Evolutionary conservation across 1,284 basidiomycete genomes (phyloP), one percentile per base, ranked within the genome.

Genomic region (Ganoderma lucidum): DNA sequence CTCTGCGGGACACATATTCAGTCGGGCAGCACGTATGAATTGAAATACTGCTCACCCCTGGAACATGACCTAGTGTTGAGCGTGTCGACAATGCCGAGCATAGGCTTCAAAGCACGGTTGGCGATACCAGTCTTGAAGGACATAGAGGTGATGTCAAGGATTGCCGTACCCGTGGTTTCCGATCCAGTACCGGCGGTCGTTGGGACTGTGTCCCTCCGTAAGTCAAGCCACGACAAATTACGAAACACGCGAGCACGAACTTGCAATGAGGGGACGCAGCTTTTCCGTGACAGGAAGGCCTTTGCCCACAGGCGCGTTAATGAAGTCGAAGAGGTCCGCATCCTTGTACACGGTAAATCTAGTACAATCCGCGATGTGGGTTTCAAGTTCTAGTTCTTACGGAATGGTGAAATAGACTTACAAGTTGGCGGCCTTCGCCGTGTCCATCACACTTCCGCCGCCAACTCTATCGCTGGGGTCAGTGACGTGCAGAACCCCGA

Each of bases 101-200:
- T 87, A 0, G 97, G 97, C 74, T 97, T 96, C 80, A 99, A 84
- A 1, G 96, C 94, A 58, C 97, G 90, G 75, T 88, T 96, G 2
- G 97, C 94, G 73, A 99, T 99, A 62, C 97, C 97, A 14, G 97
- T 98, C 85, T 99, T 99, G 87, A 98, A 97, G 17, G 91, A 89
- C 76, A 88, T 89, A 0, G 95, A 96, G 0, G 95, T 92, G 70
- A 96, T 93, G 80, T 98, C 97, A 62, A 98, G 89, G 75, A 99
- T 98, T 17, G 97, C 96, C 1, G 97, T 95, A n/a, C 97, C 97
- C 2, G 97, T 99, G 0, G 97, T 99, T 81, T 99, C 96, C 2
- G 95, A 96, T 15, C 96, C 97, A n/a, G 97, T 99, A 64, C 97
- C 96, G 53, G 97, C 97, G 8, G 97, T 99, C 2, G 97, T 99